phyloP scores from a whole-genome alignment of 2,329 filamentous ascomycete genomes.

The Botrytis hyacinthi region DNA sequence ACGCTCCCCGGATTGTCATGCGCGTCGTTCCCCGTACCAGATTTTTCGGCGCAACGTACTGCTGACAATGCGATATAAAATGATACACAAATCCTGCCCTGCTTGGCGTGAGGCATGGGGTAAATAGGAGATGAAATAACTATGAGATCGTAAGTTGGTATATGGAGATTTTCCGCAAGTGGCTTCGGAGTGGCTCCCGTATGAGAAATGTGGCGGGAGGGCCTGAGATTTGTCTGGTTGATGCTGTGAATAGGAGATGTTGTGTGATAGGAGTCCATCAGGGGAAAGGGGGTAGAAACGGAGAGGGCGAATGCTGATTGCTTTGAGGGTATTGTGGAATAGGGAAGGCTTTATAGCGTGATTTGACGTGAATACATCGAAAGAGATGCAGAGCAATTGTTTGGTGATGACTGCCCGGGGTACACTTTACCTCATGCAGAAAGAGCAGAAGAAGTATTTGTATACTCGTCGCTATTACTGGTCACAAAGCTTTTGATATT shows the following conservation, averaged over 20 bases:
- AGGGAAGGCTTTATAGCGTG: background rate
- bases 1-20: constrained; percentile 7
- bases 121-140: background rate
- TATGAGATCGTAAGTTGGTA: background rate
- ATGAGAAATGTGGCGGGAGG: background rate
- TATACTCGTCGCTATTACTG: background rate
- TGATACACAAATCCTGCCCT: background rate
- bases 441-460: background rate
- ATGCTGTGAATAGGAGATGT: constrained; percentile 2
- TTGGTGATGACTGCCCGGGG: background rate
- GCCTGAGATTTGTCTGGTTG: background rate
- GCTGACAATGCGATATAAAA: background rate
- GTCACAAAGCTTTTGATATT: background rate
- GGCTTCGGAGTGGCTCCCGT: constrained; percentile 5
- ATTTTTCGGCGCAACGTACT: background rate
- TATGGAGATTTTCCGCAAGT: constrained; percentile 1
- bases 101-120: background rate
- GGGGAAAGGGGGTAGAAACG: background rate
- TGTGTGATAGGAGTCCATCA: background rate
- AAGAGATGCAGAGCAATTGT: background rate
- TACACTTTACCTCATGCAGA: background rate
- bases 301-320: background rate
- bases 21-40: constrained; percentile 3
- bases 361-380: background rate
- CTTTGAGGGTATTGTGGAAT: background rate